Base-by-base conservation (phyloP, 768 basidiomycete species). In the Mycena vitilis region DNA sequence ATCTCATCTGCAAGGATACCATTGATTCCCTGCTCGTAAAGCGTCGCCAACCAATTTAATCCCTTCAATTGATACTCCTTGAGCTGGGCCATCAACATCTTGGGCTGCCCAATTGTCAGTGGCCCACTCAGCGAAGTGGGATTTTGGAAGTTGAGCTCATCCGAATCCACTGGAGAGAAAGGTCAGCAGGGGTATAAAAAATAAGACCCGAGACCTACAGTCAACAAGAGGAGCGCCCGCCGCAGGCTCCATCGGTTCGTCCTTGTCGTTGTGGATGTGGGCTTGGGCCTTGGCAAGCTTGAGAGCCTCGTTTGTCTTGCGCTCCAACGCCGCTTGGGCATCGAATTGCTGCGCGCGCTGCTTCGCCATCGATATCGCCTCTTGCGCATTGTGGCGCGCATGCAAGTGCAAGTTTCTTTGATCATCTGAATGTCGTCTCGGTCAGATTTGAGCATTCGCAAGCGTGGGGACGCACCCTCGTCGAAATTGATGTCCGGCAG, bases 21-120 rank as follows among this genome's bases (percentile, higher is more conserved):
- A 75, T 99, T 99, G 86, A 99, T 99, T 52, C 98, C 98, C 79
- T 99, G 97, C 77, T 99, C 98, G 75, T 99, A 99, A 23, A 99
- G 83, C 18, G 96, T 98, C 20, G 92, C 98, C 30, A 99, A 84
- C 98, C 98, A 99, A 71, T 98, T 99, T 40, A 99, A 85, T 70
- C 98, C 98, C 75, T 99, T 99, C 64, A 99, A 80, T 78, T 99
- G 98, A 77, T 99, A 99, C 78, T 99, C 98, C 80, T 99, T 99
- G 61, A 99, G 82, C 72, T 95, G 94, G 10, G 96, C 95, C 88
- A 95, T 95, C 69, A 99, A 84, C 94, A 99, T 97, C 79, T 89
- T 90, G 9, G 98, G 98, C 75, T 99, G 98, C 22, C 88, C 87
- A 73, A 99, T 92, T 5, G 92, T 94, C 71, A 96, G 80, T 11